Evolutionary conservation across 2,329 filamentous ascomycete species (phyloP).

Genomic region (Paecilomyces variotii): DNA sequence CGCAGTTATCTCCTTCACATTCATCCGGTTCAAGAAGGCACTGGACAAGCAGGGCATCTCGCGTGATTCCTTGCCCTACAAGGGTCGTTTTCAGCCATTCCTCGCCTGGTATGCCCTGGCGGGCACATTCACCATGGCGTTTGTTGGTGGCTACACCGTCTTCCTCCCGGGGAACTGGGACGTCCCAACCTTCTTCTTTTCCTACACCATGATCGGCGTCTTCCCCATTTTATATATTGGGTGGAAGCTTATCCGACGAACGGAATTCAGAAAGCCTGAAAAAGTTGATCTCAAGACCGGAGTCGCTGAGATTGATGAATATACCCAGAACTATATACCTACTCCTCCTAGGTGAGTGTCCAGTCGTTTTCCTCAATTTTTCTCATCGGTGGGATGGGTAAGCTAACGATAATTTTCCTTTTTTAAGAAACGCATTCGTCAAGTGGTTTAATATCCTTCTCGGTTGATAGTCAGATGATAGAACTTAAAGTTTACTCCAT

Average conservation of each 20-base stretch:
- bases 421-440: constrained; percentile 17
- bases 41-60: constrained; percentile 61
- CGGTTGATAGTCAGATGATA: not conserved
- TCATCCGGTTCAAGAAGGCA: constrained; percentile 64
- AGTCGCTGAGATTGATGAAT: constrained; percentile 59
- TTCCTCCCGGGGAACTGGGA: constrained; percentile 65
- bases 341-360: constrained; percentile 44
- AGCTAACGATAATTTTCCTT: constrained; percentile 2
- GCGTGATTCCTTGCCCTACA: constrained; percentile 62
- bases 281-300: constrained; percentile 58
- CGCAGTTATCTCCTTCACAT: constrained; percentile 60
- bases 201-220: constrained; percentile 65
- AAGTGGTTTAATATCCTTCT: constrained; percentile 11
- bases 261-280: constrained; percentile 47
- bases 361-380: not conserved
- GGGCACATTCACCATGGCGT: constrained; percentile 61
- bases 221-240: constrained; percentile 61
- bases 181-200: constrained; percentile 64
- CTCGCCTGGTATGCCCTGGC: constrained; percentile 58
- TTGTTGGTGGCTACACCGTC: constrained; percentile 68
- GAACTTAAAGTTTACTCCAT: not conserved
- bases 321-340: constrained; percentile 53
- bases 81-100: constrained; percentile 61
- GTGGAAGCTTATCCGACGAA: constrained; percentile 64
- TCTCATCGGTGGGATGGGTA: not conserved